These are phyloP conservation scores for Mycena olivaceomarginata DNA, from an alignment of 768 basidiomycete species.

Conservation along the genomic window DNA sequence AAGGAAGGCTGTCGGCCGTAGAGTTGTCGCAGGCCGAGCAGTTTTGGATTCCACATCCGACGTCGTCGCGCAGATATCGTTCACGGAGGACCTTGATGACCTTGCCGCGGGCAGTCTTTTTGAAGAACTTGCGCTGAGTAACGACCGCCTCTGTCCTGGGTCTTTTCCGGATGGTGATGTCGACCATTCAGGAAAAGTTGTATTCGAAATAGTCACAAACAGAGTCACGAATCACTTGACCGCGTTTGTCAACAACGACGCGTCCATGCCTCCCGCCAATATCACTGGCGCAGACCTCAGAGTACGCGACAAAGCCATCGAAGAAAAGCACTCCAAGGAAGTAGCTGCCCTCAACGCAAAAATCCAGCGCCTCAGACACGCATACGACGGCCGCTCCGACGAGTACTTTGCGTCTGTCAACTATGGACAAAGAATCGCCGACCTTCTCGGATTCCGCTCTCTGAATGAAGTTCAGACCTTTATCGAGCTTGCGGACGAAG, in stretches of 20 bases:
- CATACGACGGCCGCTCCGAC: conserved; percentile 59
- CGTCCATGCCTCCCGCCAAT: conserved; percentile 39
- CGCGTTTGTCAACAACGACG: conserved; percentile 32
- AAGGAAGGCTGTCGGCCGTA: conserved; percentile 71
- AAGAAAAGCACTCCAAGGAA: conserved; percentile 58
- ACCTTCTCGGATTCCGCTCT: conserved; percentile 65
- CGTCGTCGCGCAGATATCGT: conserved; percentile 94
- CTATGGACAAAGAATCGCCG: conserved; percentile 61
- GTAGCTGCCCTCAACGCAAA: conserved; percentile 53
- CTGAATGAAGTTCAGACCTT: conserved; percentile 64
- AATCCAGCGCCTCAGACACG: conserved; percentile 54
- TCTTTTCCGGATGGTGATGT: conserved; percentile 86
- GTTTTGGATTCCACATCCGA: conserved; percentile 87
- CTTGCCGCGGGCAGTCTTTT: conserved; percentile 95
- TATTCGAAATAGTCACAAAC: no score
- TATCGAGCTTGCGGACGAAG: conserved; percentile 60
- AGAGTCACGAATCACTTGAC: conserved; percentile 14
- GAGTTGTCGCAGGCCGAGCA: conserved; percentile 77
- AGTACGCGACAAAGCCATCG: conserved; percentile 60
- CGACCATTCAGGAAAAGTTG: conserved; percentile 53
- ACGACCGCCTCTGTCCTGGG: conserved; percentile 81
- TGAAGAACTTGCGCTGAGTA: conserved; percentile 95
- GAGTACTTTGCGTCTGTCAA: conserved; percentile 61
- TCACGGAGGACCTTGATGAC: conserved; percentile 97
- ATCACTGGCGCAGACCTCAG: conserved; percentile 57